These are phyloP conservation scores for Quercus berberidifolia DNA, from an alignment of 306 rosid species.

Conservation along the genomic window DNA sequence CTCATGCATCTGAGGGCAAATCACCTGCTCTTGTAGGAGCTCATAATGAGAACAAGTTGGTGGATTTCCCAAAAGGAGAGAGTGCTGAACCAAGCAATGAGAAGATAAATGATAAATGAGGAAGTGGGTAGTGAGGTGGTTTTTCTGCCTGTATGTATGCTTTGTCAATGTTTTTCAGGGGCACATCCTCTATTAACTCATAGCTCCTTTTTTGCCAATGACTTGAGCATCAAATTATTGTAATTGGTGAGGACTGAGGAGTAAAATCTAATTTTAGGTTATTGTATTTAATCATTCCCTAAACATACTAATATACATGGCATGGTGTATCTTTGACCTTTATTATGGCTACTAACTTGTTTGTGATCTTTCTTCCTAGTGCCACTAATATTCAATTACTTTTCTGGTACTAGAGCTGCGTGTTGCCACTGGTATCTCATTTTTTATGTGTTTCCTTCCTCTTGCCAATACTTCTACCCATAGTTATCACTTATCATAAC, in stretches of 20 bases:
- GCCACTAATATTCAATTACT: background rate
- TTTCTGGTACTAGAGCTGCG: too few species aligned
- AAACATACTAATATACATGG: background rate
- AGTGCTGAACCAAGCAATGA: constrained; percentile 16
- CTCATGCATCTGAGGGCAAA: constrained; percentile 22
- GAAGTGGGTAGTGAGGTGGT: background rate
- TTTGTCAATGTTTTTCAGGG: constrained; percentile 23
- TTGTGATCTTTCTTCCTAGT: background rate
- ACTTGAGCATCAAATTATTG: constrained; percentile 15
- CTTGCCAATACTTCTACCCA: too few species aligned
- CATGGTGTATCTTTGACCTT: background rate
- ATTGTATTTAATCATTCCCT: constrained; percentile 16
- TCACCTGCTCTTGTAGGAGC: constrained; percentile 18
- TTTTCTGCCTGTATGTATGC: constrained; percentile 17
- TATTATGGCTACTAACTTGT: background rate
- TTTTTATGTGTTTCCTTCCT: too few species aligned
- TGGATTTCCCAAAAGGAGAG: constrained; percentile 22
- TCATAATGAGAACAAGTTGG: constrained; percentile 31
- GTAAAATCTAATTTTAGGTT: constrained; percentile 10
- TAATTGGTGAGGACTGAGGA: constrained; percentile 18
- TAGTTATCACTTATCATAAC: too few species aligned
- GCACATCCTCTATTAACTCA: constrained; percentile 1
- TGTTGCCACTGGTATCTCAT: too few species aligned
- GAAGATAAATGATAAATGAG: constrained; percentile 35
- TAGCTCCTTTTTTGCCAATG: constrained; percentile 14